phyloP scores from a whole-genome alignment of 129 eudicot species.

The Glebionis coronaria region DNA sequence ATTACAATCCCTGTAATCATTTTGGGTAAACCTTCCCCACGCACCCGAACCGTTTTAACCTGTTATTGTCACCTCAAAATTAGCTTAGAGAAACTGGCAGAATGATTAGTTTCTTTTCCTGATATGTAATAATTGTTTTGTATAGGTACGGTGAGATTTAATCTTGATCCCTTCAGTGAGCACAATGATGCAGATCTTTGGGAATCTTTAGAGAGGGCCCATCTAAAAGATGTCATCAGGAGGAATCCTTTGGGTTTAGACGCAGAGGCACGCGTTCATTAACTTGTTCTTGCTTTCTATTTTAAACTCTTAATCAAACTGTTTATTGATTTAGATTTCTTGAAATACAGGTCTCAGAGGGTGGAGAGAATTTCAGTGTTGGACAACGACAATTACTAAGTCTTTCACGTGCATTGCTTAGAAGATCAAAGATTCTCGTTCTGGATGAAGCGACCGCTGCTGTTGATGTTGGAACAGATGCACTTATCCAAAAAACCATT shows the following conservation, averaged over 20 bases:
- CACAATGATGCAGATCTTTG: conserved; percentile 94
- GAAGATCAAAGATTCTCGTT: conserved; percentile 94
- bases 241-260: conserved; percentile 85
- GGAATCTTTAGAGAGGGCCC: conserved; percentile 97
- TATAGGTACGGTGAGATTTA: conserved; percentile 85
- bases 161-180: conserved; percentile 93
- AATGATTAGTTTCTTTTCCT: conserved; percentile 5
- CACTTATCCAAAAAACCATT: conserved; percentile 93
- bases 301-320: background rate
- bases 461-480: conserved; percentile 96
- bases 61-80: too few species aligned
- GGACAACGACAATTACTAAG: conserved; percentile 93
- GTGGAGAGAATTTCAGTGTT: conserved; percentile 95
- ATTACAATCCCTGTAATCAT: too few species aligned
- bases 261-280: conserved; percentile 66
- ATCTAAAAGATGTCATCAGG: conserved; percentile 80
- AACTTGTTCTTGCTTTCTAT: conserved; percentile 6
- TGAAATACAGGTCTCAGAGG: conserved; percentile 69
- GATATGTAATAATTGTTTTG: conserved; percentile 21
- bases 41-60: too few species aligned
- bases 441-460: conserved; percentile 99
- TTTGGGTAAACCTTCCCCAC: too few species aligned
- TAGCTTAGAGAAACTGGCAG: too few species aligned
- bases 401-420: conserved; percentile 88
- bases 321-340: background rate